Evolutionary conservation across 2,329 filamentous ascomycete genomes (phyloP).

Genomic region (Tolypocladium pustulatum): DNA sequence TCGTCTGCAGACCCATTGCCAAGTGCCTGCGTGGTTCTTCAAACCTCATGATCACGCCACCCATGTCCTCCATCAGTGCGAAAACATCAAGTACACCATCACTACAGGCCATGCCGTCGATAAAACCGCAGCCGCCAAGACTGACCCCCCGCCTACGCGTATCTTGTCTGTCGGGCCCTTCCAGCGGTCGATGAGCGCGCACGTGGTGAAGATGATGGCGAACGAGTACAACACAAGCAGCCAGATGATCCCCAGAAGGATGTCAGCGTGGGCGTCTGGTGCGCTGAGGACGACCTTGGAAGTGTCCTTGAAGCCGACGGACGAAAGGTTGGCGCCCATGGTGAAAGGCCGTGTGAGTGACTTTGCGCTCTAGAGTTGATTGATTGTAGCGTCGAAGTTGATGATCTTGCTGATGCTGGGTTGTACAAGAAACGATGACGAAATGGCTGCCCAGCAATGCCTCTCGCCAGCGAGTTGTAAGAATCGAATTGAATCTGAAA

Average conservation of each 20-base stretch:
- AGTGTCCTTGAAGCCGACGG: constrained; percentile 22
- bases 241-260: constrained; percentile 25
- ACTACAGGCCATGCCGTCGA: constrained; percentile 26
- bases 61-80: constrained; percentile 3
- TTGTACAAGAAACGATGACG: neutral
- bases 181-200: constrained; percentile 32
- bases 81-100: constrained; percentile 19
- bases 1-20: neutral
- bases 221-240: constrained; percentile 22
- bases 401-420: neutral
- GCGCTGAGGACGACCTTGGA: constrained; percentile 21
- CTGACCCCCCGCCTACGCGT: constrained; percentile 14
- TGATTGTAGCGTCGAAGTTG: neutral
- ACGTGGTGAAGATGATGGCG: constrained; percentile 31
- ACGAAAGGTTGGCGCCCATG: constrained; percentile 32
- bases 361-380: neutral
- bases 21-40: neutral
- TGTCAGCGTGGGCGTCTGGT: constrained; percentile 17
- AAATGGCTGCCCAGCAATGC: neutral
- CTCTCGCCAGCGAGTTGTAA: neutral
- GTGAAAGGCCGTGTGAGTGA: neutral
- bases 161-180: constrained; percentile 25
- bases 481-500: neutral
- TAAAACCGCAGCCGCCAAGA: constrained; percentile 20
- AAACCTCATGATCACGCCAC: neutral